phyloP scores from a whole-genome alignment of 345 rosid genomes.

The Alliaria petiolata region DNA sequence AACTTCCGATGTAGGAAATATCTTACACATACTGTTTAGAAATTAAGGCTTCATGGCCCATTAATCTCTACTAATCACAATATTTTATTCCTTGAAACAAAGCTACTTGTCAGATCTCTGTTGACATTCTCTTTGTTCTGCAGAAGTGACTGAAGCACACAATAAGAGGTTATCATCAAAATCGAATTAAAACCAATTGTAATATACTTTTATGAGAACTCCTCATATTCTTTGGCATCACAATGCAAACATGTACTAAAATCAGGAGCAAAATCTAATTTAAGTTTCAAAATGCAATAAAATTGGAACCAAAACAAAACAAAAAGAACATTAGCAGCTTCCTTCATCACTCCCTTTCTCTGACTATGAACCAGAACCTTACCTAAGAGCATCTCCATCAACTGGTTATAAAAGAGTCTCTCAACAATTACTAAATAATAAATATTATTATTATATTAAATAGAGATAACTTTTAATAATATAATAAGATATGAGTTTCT shows the following conservation, averaged over 20 bases:
- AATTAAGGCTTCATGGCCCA: too few species aligned
- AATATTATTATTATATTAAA: too few species aligned
- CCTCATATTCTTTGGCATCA: slow-evolving; percentile 45
- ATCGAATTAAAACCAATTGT: not conserved
- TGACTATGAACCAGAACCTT: slow-evolving; percentile 65
- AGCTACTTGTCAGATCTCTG: slow-evolving; percentile 64
- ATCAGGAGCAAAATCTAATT: not conserved
- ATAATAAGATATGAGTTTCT: too few species aligned
- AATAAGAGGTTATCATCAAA: not conserved
- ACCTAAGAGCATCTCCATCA: too few species aligned
- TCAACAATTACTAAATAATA: too few species aligned
- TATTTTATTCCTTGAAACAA: slow-evolving; percentile 73
- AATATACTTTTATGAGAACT: slow-evolving; percentile 44
- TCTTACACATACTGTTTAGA: too few species aligned
- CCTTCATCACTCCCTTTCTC: slow-evolving; percentile 48
- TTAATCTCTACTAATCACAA: too few species aligned
- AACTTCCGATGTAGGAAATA: too few species aligned
- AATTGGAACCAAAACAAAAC: not conserved
- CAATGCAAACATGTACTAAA: slow-evolving; percentile 25
- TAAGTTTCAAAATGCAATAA: not conserved
- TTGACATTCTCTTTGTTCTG: slow-evolving; percentile 78
- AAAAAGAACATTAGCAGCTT: slow-evolving; percentile 39
- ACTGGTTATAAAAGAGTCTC: too few species aligned
- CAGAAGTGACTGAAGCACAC: not conserved
- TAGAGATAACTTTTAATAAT: too few species aligned